phyloP scores from a whole-genome alignment of 2,329 filamentous ascomycete genomes.

The Leptographium lundbergii region DNA sequence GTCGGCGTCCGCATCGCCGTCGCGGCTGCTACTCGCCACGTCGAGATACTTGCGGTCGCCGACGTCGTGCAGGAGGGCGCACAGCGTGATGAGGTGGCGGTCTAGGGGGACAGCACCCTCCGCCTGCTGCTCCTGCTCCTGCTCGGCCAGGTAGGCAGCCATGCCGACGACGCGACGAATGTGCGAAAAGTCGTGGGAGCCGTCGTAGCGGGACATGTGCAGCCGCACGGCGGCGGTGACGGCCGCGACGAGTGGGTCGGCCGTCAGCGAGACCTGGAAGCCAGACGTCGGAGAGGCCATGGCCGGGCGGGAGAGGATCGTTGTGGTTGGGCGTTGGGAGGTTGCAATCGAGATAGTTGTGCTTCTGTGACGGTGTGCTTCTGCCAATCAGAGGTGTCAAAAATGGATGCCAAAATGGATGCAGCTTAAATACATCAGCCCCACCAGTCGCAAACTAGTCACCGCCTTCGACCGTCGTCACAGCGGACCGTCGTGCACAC shows the following conservation, averaged over 20 bases:
- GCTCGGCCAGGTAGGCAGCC: conserved; percentile 50
- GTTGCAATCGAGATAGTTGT: background rate
- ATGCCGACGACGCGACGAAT: conserved; percentile 69
- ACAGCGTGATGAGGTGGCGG: conserved; percentile 47
- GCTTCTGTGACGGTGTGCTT: too few relatives aligned
- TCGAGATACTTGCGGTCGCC: conserved; percentile 72
- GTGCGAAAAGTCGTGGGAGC: conserved; percentile 79
- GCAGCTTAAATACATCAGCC: too few relatives aligned
- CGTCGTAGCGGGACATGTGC: conserved; percentile 70
- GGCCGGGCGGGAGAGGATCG: background rate
- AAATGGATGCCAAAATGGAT: too few relatives aligned
- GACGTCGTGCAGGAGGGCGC: conserved; percentile 75
- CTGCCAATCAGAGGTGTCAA: too few relatives aligned
- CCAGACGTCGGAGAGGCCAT: background rate
- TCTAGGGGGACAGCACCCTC: conserved; percentile 22
- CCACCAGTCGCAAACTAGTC: too few relatives aligned
- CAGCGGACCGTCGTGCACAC: too few relatives aligned
- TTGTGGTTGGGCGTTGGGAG: too few relatives aligned
- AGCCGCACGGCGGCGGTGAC: conserved; percentile 51
- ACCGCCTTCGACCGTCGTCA: too few relatives aligned
- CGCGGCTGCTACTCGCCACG: conserved; percentile 43
- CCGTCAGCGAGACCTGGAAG: conserved; percentile 14
- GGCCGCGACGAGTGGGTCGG: conserved; percentile 36
- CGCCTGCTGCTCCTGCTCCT: conserved; percentile 21
- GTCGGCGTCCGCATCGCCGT: conserved; percentile 21